Percentiles rank a stretch among this genome's conserved stretches.
Evolutionary conservation across 371 early-diverging fungal species (phyloP).

Genomic region (Choanephora cucurbitarum): DNA sequence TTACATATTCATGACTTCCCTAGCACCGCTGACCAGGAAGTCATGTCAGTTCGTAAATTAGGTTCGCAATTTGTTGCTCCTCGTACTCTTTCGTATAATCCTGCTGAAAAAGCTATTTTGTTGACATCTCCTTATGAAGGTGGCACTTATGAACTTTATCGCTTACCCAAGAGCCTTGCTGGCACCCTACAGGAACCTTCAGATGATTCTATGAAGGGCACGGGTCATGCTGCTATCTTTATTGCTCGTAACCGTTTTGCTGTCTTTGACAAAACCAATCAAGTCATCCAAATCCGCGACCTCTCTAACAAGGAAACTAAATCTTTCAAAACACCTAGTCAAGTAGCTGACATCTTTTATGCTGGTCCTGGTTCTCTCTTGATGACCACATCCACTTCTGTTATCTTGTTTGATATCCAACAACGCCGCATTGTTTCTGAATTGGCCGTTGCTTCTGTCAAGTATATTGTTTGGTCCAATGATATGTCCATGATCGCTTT

Average conservation of each 20-base stretch:
- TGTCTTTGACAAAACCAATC: constrained; percentile 81
- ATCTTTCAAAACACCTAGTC: constrained; percentile 78
- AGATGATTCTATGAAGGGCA: constrained; percentile 72
- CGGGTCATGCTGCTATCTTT: constrained; percentile 85
- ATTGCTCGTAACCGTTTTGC: constrained; percentile 96
- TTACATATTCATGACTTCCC: constrained; percentile 81
- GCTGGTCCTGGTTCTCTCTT: constrained; percentile 85
- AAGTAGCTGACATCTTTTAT: constrained; percentile 82
- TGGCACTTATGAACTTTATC: constrained; percentile 86
- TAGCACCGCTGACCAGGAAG: constrained; percentile 72
- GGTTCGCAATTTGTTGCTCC: constrained; percentile 72
- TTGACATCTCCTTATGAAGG: constrained; percentile 82
- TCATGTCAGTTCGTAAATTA: constrained; percentile 71
- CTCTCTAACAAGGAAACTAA: constrained; percentile 86
- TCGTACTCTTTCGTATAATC: constrained; percentile 89
- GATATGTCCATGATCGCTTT: constrained; percentile 89
- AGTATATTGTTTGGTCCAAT: constrained; percentile 89
- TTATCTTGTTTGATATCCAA: constrained; percentile 90
- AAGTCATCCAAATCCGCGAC: constrained; percentile 79
- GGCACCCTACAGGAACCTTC: constrained; percentile 69
- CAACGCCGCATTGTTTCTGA: constrained; percentile 75
- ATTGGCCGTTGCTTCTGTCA: constrained; percentile 75
- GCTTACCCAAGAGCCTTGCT: constrained; percentile 71
- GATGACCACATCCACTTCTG: constrained; percentile 79
- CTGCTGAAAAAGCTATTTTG: constrained; percentile 88